phyloP scores from a whole-genome alignment of 805 yeast genomes.

The Nakazawaea molendinolei region DNA sequence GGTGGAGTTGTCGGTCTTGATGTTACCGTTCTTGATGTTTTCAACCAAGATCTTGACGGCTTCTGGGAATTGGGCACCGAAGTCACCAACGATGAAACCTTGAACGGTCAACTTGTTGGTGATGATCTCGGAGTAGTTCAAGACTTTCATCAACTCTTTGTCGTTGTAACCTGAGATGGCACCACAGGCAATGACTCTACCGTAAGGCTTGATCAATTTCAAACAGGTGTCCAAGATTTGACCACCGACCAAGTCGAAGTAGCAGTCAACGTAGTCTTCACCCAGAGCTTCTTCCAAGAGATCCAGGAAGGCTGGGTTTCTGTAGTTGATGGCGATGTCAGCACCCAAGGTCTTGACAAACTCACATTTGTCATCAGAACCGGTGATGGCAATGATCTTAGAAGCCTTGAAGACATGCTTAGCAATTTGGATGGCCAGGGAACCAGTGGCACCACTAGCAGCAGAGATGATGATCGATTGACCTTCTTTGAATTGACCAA shows the following conservation, averaged over 20 bases:
- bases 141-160: slow-evolving; percentile 26
- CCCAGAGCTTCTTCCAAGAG: slow-evolving; percentile 36
- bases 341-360: slow-evolving; percentile 50
- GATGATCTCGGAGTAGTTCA: slow-evolving; percentile 36
- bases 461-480: slow-evolving; percentile 52
- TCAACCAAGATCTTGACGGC: slow-evolving; percentile 29
- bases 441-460: slow-evolving; percentile 74
- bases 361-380: slow-evolving; percentile 47
- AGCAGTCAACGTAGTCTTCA: slow-evolving; percentile 42
- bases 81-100: slow-evolving; percentile 50
- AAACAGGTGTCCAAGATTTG: slow-evolving; percentile 41
- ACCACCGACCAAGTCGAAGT: slow-evolving; percentile 64
- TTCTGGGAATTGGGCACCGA: slow-evolving; percentile 27
- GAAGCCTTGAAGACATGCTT: slow-evolving; percentile 43
- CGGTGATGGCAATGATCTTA: slow-evolving; percentile 56
- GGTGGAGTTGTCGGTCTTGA: slow-evolving; percentile 28
- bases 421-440: slow-evolving; percentile 50
- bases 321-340: slow-evolving; percentile 48
- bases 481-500: slow-evolving; percentile 38
- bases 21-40: slow-evolving; percentile 33
- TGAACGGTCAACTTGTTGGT: slow-evolving; percentile 42
- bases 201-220: slow-evolving; percentile 29
- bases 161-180: slow-evolving; percentile 54
- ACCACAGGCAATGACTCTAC: slow-evolving; percentile 55
- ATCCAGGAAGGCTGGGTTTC: slow-evolving; percentile 29